phyloP scores from a whole-genome alignment of 2,329 filamentous ascomycete genomes.

The Coniochaeta sp. region DNA sequence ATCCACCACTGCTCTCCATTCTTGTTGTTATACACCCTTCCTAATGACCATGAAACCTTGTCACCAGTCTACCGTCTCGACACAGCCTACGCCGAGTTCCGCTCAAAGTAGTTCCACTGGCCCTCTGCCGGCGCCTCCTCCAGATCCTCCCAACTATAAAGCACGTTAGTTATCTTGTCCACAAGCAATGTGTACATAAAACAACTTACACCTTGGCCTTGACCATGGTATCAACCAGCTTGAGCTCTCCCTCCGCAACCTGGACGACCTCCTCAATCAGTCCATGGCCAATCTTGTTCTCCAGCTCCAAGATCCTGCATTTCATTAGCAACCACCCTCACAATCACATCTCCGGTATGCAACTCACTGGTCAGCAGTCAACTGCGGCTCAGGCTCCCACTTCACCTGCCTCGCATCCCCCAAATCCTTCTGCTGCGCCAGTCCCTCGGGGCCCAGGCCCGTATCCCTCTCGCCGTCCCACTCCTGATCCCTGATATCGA shows the following conservation, averaged over 20 bases:
- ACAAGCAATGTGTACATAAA: background rate
- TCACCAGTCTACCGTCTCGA: background rate
- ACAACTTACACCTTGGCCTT: constrained; percentile 74
- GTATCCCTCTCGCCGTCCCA: constrained; percentile 66
- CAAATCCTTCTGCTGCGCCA: constrained; percentile 37
- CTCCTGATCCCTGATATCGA: constrained; percentile 53
- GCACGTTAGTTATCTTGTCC: constrained; percentile 27
- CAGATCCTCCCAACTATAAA: constrained; percentile 78
- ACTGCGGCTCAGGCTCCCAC: constrained; percentile 57
- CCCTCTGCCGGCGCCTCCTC: constrained; percentile 75
- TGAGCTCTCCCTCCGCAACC: constrained; percentile 81
- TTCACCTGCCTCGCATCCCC: constrained; percentile 38
- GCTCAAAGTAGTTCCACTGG: constrained; percentile 87
- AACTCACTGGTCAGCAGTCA: constrained; percentile 67
- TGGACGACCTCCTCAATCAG: constrained; percentile 94
- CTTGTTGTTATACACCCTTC: constrained; percentile 9
- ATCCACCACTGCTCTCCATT: constrained; percentile 2
- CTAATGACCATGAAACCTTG: background rate
- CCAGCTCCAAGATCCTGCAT: constrained; percentile 70
- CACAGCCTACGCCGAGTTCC: constrained; percentile 27
- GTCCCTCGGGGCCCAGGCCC: constrained; percentile 58
- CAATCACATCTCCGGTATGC: background rate
- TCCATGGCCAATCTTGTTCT: constrained; percentile 84
- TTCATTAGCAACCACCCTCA: constrained; percentile 12
- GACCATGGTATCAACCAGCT: constrained; percentile 71